A percentile compares a stretch with the other conserved stretches of the same genome.
Evolutionary conservation across 257 asterid species (phyloP).

Genomic region (Solanum rostratum): DNA sequence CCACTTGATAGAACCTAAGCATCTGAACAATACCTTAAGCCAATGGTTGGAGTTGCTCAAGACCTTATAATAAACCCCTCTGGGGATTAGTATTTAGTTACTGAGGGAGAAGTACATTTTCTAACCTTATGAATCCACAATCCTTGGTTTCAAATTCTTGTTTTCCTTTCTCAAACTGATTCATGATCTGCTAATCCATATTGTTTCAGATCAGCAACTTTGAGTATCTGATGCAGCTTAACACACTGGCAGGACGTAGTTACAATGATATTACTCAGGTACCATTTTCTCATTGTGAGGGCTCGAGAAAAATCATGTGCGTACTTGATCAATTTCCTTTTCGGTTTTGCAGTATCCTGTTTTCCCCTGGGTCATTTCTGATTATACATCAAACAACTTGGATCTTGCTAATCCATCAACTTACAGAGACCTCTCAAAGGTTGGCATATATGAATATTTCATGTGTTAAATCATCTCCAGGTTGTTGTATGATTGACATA

Average conservation of each 20-base stretch:
- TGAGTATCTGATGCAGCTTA: conserved; percentile 96
- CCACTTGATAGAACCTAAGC: not conserved
- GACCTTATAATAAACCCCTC: not conserved
- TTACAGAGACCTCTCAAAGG: conserved; percentile 96
- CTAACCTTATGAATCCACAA: not conserved
- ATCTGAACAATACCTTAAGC: not conserved
- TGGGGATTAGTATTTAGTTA: not conserved
- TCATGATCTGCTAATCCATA: conserved; percentile 5
- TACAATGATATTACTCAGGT: conserved; percentile 97
- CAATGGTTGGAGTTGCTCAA: not conserved
- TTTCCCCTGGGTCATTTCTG: conserved; percentile 96
- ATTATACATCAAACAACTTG: conserved; percentile 65
- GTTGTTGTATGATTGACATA: conserved; percentile 13
- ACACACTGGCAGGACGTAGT: conserved; percentile 96
- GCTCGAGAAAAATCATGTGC: not conserved
- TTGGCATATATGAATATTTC: conserved; percentile 17
- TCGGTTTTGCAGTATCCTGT: conserved; percentile 83
- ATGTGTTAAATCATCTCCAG: not conserved
- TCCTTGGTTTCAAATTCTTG: conserved; percentile 11
- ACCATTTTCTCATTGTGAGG: conserved; percentile 5
- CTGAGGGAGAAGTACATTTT: not conserved
- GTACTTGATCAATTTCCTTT: not conserved
- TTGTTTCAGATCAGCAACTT: conserved; percentile 91
- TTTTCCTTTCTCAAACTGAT: not conserved
- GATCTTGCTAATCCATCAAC: conserved; percentile 80